A percentile compares a stretch with the other conserved stretches of the same genome.
These are phyloP conservation scores for Salix arbutifolia DNA, from an alignment of 345 rosid genomes.

Conservation along the genomic window DNA sequence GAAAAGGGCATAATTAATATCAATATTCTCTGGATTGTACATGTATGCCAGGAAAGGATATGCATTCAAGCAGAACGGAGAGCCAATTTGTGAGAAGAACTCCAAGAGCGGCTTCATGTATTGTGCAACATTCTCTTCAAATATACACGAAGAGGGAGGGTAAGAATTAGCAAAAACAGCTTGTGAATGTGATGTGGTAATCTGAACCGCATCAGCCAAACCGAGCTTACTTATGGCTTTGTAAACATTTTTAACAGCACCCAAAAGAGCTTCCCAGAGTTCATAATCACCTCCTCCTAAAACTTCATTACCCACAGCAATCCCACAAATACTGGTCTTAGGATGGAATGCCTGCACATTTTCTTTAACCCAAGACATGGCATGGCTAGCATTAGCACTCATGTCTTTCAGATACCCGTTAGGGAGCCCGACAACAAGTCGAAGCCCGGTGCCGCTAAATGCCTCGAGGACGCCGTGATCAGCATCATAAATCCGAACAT, in stretches of 20 bases:
- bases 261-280: conserved; percentile 61
- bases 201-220: conserved; percentile 62
- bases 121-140: conserved; percentile 54
- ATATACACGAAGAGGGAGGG: conserved; percentile 91
- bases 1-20: conserved; percentile 92
- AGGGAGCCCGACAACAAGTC: conserved; percentile 80
- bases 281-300: conserved; percentile 57
- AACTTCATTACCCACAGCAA: conserved; percentile 91
- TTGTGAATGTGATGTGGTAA: conserved; percentile 86
- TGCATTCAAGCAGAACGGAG: conserved; percentile 96
- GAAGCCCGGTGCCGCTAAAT: conserved; percentile 85
- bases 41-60: conserved; percentile 89
- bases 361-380: conserved; percentile 79
- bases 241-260: conserved; percentile 73
- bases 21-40: conserved; percentile 64
- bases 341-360: conserved; percentile 84
- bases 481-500: conserved; percentile 82
- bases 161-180: conserved; percentile 81
- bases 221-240: conserved; percentile 54
- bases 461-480: conserved; percentile 83
- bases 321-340: conserved; percentile 72
- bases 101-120: conserved; percentile 86
- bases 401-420: conserved; percentile 65
- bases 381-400: conserved; percentile 66
- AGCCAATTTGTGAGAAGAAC: conserved; percentile 66